phyloP scores from a whole-genome alignment of 805 yeast species.

The Sugiyamaella smithiae region DNA sequence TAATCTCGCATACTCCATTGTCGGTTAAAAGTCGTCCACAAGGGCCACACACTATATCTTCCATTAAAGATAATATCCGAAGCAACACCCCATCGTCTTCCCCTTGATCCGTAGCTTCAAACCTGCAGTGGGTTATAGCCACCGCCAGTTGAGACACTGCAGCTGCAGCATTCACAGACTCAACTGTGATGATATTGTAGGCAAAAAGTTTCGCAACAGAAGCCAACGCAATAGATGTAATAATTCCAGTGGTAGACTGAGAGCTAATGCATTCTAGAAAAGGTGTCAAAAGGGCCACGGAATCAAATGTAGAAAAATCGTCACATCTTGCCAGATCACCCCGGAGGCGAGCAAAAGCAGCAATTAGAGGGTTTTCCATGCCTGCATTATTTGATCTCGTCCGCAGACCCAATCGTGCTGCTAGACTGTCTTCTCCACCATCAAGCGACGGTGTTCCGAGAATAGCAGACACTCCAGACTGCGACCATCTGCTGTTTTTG shows the following conservation, averaged over 20 bases:
- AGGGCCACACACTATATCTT: constrained; percentile 60
- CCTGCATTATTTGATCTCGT: constrained; percentile 10
- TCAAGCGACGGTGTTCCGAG: constrained; percentile 59
- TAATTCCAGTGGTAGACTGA: constrained; percentile 78
- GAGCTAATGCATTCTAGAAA: constrained; percentile 80
- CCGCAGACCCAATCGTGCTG: constrained; percentile 35
- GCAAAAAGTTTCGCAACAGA: constrained; percentile 72
- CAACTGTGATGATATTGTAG: constrained; percentile 59
- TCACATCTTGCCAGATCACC: constrained; percentile 59
- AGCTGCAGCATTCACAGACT: constrained; percentile 53
- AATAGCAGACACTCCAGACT: constrained; percentile 80
- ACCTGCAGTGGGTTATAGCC: constrained; percentile 88
- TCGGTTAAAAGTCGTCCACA: constrained; percentile 69
- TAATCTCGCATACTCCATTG: constrained; percentile 79
- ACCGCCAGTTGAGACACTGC: constrained; percentile 64
- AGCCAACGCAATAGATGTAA: constrained; percentile 76
- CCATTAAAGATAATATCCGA: constrained; percentile 74
- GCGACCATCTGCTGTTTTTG: constrained; percentile 72
- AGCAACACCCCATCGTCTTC: constrained; percentile 89
- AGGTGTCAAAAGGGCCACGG: constrained; percentile 77
- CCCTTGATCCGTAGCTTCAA: constrained; percentile 90
- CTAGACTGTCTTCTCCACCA: constrained; percentile 44
- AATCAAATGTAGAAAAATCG: constrained; percentile 56
- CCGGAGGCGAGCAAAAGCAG: constrained; percentile 77
- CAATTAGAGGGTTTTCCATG: constrained; percentile 60